phyloP scores from a whole-genome alignment of 2,329 filamentous ascomycete species.

The Pseudophaeomoniella oleicola region DNA sequence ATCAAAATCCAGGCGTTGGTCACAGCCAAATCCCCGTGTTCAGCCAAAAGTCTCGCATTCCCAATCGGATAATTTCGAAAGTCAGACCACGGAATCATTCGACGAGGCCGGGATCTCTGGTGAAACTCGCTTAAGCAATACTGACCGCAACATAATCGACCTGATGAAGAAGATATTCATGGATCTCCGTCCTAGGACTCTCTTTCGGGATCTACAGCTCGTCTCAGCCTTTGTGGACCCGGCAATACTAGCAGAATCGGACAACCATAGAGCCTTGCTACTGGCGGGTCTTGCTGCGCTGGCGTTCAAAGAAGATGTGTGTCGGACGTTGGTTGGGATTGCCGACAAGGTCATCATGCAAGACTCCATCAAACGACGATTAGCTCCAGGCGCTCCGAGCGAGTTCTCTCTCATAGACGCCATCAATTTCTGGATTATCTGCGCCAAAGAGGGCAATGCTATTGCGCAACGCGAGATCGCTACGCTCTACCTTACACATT shows the following conservation, averaged over 20 bases:
- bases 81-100: background rate
- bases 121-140: conserved; percentile 32
- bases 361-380: conserved; percentile 20
- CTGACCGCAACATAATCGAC: conserved; percentile 47
- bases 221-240: conserved; percentile 48
- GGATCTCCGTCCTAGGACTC: conserved; percentile 58
- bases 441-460: conserved; percentile 79
- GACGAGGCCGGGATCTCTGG: background rate
- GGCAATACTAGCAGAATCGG: conserved; percentile 41
- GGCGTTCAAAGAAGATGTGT: conserved; percentile 76
- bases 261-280: conserved; percentile 67
- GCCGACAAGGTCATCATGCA: conserved; percentile 54
- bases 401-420: conserved; percentile 66
- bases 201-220: conserved; percentile 69
- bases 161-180: conserved; percentile 55
- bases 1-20: conserved; percentile 5
- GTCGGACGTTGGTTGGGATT: conserved; percentile 67
- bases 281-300: conserved; percentile 78
- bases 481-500: conserved; percentile 83
- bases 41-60: background rate
- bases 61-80: background rate
- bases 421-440: conserved; percentile 79
- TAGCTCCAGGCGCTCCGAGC: conserved; percentile 21
- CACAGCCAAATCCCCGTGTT: conserved; percentile 21
- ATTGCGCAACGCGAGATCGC: conserved; percentile 86